Conservation (phyloP, 78 protist species). For the Pigoraptor vietnamica region DNA sequence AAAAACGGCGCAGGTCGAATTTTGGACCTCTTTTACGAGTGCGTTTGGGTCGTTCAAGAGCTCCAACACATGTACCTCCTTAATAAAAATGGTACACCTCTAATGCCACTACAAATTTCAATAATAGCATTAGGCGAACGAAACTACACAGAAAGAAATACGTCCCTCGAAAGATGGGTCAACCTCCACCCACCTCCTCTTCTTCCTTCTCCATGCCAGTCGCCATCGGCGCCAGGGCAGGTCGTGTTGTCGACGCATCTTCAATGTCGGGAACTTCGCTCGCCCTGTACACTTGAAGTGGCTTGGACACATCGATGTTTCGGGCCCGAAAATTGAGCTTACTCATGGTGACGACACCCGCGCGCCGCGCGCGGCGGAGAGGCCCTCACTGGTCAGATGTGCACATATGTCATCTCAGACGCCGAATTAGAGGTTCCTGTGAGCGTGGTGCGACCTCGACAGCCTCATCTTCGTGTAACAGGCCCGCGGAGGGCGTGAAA, state of each 20-base stretch:
- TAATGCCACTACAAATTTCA: neutral
- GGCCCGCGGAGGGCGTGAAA: too few species aligned
- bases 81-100: too few species aligned
- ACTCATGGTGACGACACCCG: neutral
- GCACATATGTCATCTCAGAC: too few species aligned
- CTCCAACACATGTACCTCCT: neutral
- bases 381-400: too few species aligned
- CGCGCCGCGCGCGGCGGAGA: neutral
- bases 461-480: too few species aligned
- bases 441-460: too few species aligned
- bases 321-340: neutral
- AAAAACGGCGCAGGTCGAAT: too few species aligned
- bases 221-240: slow-evolving; percentile 18
- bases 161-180: neutral
- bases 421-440: too few species aligned
- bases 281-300: neutral
- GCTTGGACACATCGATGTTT: neutral
- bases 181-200: neutral
- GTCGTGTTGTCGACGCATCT: neutral
- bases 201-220: slow-evolving; percentile 43
- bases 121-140: neutral
- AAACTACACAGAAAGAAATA: neutral
- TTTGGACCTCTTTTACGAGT: too few species aligned
- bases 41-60: too few species aligned
- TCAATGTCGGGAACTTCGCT: neutral